A percentile compares a stretch with the other conserved stretches of the same genome.
phyloP scores from a whole-genome alignment of 164 flowering plant genomes.

The Berberis thunbergii region DNA sequence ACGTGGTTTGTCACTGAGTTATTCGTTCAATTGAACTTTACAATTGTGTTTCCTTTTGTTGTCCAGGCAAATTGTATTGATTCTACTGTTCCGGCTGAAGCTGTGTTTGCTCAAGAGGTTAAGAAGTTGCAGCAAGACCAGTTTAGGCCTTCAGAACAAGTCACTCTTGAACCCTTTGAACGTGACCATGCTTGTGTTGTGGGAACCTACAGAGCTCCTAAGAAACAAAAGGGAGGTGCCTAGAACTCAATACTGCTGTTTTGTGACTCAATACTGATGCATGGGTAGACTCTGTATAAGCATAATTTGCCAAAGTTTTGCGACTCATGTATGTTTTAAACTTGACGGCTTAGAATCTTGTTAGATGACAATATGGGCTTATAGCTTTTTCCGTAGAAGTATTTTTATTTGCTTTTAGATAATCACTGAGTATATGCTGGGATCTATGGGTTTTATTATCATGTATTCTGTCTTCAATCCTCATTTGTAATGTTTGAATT shows the following conservation, averaged over 20 bases:
- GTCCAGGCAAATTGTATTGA: conserved; percentile 88
- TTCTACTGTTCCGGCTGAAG: conserved; percentile 82
- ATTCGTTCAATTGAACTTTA: neutral
- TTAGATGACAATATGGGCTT: no score
- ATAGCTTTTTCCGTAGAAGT: no score
- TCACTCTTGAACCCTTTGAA: conserved; percentile 88
- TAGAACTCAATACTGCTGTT: neutral
- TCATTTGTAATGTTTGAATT: neutral
- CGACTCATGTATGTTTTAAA: no score
- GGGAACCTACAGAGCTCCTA: conserved; percentile 77
- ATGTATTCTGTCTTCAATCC: neutral
- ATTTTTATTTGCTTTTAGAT: no score
- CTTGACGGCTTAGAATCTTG: no score
- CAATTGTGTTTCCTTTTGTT: neutral
- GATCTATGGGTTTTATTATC: no score
- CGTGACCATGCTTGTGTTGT: conserved; percentile 99
- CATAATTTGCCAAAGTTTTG: neutral
- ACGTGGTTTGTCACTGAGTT: neutral
- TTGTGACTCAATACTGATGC: no score
- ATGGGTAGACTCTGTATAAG: neutral
- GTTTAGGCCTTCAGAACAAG: conserved; percentile 77
- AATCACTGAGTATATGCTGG: no score
- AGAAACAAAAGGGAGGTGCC: conserved; percentile 54
- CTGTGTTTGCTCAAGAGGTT: conserved; percentile 80
- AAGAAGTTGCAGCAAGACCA: conserved; percentile 79